phyloP scores from a whole-genome alignment of 768 basidiomycete species.

The Xerocomellus intermedius region DNA sequence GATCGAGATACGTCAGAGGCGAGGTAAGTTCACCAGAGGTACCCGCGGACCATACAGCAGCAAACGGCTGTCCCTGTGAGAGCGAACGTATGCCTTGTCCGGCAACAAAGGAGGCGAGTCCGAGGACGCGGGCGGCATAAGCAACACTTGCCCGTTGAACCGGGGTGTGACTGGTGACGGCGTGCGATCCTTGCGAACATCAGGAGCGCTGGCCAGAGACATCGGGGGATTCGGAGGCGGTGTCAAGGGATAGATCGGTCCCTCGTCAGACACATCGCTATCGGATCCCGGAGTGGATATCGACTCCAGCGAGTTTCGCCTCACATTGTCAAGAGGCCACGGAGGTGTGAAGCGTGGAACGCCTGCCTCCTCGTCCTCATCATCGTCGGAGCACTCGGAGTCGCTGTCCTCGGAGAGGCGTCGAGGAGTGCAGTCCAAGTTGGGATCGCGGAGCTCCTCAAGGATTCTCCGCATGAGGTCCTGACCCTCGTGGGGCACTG shows the following conservation, averaged over 20 bases:
- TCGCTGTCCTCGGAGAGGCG: constrained; percentile 7
- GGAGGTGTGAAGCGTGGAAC: neutral
- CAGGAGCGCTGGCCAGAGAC: neutral
- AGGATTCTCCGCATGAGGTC: constrained; percentile 17
- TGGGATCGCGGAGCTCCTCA: constrained; percentile 13
- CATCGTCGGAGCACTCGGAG: neutral
- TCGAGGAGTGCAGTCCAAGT: constrained; percentile 4
- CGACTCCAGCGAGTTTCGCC: constrained; percentile 1
- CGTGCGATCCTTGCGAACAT: neutral
- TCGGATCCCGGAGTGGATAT: neutral
- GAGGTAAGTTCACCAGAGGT: neutral
- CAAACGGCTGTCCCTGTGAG: constrained; percentile 3
- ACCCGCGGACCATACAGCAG: neutral
- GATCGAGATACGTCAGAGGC: neutral
- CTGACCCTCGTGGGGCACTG: neutral
- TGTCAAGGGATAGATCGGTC: constrained; percentile 4
- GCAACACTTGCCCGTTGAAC: neutral
- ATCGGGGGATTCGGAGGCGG: neutral
- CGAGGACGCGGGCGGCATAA: neutral
- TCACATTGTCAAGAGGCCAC: neutral
- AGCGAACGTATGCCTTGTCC: neutral
- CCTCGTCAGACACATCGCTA: constrained; percentile 3
- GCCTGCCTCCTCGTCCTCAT: neutral
- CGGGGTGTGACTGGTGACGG: neutral
- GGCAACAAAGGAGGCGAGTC: constrained; percentile 4